Evolutionary conservation across 2,329 filamentous ascomycete genomes (phyloP).

Genomic region (Sporothrix luriei): DNA sequence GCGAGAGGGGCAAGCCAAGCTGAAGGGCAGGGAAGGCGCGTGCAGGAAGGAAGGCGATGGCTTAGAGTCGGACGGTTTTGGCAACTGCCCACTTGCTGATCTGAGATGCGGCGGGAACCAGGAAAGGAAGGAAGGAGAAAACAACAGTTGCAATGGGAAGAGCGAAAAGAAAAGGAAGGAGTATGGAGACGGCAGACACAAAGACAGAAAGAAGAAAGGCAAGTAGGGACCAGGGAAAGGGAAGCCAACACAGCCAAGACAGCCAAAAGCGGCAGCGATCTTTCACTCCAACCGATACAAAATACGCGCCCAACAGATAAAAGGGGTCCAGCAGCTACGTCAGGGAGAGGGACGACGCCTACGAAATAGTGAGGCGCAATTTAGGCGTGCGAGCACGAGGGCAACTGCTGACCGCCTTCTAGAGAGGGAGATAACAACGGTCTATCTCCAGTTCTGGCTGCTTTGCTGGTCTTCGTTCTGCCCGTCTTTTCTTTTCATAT

Average conservation of each 20-base stretch:
- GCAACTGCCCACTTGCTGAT: conserved; percentile 10
- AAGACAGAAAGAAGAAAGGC: background rate
- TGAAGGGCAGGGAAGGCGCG: conserved; percentile 18
- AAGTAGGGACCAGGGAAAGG: background rate
- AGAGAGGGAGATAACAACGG: conserved; percentile 27
- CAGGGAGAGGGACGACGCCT: background rate
- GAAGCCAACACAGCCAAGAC: background rate
- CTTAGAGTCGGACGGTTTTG: conserved; percentile 8
- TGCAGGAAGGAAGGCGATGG: background rate
- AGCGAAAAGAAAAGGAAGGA: background rate
- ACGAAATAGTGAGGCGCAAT: conserved; percentile 26
- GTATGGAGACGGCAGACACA: background rate
- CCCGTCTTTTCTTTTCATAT: conserved; percentile 7
- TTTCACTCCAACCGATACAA: background rate
- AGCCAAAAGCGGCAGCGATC: conserved; percentile 20
- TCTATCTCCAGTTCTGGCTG: background rate
- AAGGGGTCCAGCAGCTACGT: background rate
- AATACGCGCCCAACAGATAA: conserved; percentile 6
- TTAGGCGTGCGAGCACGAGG: conserved; percentile 20
- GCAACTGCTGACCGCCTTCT: conserved; percentile 26
- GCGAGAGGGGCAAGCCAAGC: conserved; percentile 17
- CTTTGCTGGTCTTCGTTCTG: background rate
- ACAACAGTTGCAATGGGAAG: background rate
- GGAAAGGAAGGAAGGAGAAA: background rate
- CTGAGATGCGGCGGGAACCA: background rate